These are phyloP conservation scores for Fusarium sp. DNA, from an alignment of 2,329 filamentous ascomycete species.

Conservation along the genomic window DNA sequence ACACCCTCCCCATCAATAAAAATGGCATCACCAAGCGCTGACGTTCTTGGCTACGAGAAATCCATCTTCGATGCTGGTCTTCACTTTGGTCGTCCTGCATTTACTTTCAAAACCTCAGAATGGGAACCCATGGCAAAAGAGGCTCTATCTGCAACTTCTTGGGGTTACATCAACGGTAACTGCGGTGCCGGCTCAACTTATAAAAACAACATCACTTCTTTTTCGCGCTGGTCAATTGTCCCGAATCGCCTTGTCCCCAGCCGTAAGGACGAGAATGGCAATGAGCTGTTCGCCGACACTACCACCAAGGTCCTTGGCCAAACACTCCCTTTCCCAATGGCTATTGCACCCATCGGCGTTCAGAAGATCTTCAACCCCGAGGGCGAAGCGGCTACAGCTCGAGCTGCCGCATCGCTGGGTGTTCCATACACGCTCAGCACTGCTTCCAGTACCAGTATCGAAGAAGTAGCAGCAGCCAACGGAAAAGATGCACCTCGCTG, in stretches of 20 bases:
- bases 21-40: constrained; percentile 15
- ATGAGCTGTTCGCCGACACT: constrained; percentile 29
- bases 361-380: constrained; percentile 36
- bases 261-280: constrained; percentile 14
- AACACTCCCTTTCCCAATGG: constrained; percentile 21
- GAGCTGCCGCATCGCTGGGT: constrained; percentile 12
- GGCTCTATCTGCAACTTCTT: constrained; percentile 27
- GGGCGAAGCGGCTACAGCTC: constrained; percentile 8
- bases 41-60: constrained; percentile 23
- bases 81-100: constrained; percentile 15
- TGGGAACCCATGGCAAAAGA: constrained; percentile 31
- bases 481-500: constrained; percentile 10
- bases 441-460: constrained; percentile 31
- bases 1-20: neutral
- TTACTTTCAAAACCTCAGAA: constrained; percentile 14
- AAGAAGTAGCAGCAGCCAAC: constrained; percentile 28
- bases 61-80: constrained; percentile 20
- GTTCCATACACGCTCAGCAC: constrained; percentile 24
- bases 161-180: constrained; percentile 36
- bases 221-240: constrained; percentile 15
- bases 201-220: constrained; percentile 23
- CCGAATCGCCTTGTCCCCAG: constrained; percentile 23
- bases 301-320: constrained; percentile 22
- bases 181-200: constrained; percentile 30
- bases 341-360: constrained; percentile 23